A percentile compares a stretch with the other conserved stretches of the same genome.
phyloP scores from a whole-genome alignment of 2,329 filamentous ascomycete genomes.

The Calonectria pteridis region DNA sequence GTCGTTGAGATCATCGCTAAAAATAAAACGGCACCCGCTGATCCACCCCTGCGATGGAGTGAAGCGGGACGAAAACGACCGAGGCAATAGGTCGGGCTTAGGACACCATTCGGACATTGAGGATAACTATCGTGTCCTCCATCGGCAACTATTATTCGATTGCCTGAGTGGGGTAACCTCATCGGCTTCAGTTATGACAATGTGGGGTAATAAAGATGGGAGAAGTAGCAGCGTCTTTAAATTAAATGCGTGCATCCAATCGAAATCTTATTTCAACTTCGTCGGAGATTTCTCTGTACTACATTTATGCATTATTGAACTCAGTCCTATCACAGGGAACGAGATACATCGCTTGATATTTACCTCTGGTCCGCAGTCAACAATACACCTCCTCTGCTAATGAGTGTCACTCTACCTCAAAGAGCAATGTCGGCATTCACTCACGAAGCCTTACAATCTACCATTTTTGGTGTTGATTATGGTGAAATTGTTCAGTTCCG shows the following conservation, averaged over 20 bases:
- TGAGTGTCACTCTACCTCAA: no score
- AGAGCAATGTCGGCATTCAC: not conserved
- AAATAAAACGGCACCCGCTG: not conserved
- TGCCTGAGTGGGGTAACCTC: not conserved
- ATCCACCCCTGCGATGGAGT: not conserved
- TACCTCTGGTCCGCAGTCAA: not conserved
- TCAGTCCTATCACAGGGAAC: not conserved
- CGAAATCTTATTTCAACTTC: not conserved
- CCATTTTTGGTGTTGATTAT: not conserved
- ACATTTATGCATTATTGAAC: not conserved
- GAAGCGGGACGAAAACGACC: not conserved
- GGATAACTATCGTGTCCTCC: not conserved
- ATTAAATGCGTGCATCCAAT: not conserved
- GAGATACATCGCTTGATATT: not conserved
- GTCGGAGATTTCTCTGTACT: not conserved
- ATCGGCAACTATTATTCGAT: not conserved
- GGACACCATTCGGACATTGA: not conserved
- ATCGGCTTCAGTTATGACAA: not conserved
- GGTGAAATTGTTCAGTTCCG: conserved; percentile 9
- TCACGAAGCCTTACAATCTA: not conserved
- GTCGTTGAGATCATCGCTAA: not conserved
- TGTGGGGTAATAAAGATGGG: not conserved
- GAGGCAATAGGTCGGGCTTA: not conserved
- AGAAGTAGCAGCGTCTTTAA: not conserved
- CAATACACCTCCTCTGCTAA: not conserved